phyloP scores from a whole-genome alignment of 75 land plant species.

The Cryptomeria japonica region DNA sequence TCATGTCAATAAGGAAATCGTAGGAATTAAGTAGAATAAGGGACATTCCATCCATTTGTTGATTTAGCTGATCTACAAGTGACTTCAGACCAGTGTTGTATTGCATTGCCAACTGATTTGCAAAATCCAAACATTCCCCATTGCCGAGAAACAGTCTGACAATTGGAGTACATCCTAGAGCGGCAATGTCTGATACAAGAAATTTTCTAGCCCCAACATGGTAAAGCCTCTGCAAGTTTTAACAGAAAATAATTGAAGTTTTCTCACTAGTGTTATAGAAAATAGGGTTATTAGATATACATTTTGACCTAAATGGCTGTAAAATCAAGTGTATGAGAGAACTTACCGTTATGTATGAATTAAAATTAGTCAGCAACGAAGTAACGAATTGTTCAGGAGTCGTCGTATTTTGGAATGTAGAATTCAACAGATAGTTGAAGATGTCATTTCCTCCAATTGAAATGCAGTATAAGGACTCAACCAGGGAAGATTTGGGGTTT shows the following conservation, averaged over 20 bases:
- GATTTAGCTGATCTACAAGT: background rate
- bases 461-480: background rate
- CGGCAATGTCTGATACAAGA: background rate
- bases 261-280: too few relatives aligned
- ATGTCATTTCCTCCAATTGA: background rate
- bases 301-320: too few relatives aligned
- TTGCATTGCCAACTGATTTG: background rate
- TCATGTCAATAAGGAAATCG: background rate
- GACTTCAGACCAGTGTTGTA: background rate
- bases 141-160: background rate
- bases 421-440: background rate
- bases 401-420: background rate
- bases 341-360: background rate
- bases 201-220: conserved; percentile 5
- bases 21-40: background rate
- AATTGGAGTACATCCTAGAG: background rate
- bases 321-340: background rate
- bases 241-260: too few relatives aligned
- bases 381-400: background rate
- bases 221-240: conserved; percentile 5
- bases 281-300: too few relatives aligned
- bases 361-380: background rate
- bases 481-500: background rate
- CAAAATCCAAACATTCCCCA: background rate
- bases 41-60: background rate